phyloP scores from a whole-genome alignment of 768 basidiomycete species.

The Mycena rebaudengoi region DNA sequence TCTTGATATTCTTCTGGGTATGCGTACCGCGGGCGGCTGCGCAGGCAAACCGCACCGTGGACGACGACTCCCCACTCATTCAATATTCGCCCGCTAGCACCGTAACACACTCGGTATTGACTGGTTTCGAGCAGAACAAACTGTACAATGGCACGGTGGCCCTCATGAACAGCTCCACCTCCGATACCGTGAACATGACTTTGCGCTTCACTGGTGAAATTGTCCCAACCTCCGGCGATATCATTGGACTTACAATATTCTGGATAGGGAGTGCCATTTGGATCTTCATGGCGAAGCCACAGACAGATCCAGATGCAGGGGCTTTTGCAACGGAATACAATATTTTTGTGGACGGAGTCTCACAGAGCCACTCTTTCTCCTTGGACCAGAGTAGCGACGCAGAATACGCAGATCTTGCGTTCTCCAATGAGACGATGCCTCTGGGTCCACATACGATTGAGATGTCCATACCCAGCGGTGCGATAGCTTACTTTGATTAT shows the following conservation, averaged over 20 bases:
- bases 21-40: neutral
- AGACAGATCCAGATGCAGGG: neutral
- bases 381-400: neutral
- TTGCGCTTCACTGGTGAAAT: constrained; percentile 21
- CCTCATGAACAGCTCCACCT: constrained; percentile 5
- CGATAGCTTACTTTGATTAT: constrained; percentile 17
- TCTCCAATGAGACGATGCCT: neutral
- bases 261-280: constrained; percentile 11
- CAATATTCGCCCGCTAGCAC: constrained; percentile 8
- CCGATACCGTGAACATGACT: constrained; percentile 19
- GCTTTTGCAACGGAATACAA: neutral
- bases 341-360: constrained; percentile 13
- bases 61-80: constrained; percentile 18
- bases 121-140: constrained; percentile 20
- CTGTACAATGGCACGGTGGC: constrained; percentile 26
- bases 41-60: constrained; percentile 26
- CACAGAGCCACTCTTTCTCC: neutral
- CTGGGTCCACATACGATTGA: constrained; percentile 4
- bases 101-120: constrained; percentile 12
- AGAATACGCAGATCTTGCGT: constrained; percentile 15
- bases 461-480: neutral
- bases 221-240: neutral
- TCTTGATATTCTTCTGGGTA: neutral
- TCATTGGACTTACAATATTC: neutral
- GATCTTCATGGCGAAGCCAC: constrained; percentile 22